A percentile compares a stretch with the other conserved stretches of the same genome.
phyloP scores from a whole-genome alignment of 129 eudicot genomes.

The Logfia minima region DNA sequence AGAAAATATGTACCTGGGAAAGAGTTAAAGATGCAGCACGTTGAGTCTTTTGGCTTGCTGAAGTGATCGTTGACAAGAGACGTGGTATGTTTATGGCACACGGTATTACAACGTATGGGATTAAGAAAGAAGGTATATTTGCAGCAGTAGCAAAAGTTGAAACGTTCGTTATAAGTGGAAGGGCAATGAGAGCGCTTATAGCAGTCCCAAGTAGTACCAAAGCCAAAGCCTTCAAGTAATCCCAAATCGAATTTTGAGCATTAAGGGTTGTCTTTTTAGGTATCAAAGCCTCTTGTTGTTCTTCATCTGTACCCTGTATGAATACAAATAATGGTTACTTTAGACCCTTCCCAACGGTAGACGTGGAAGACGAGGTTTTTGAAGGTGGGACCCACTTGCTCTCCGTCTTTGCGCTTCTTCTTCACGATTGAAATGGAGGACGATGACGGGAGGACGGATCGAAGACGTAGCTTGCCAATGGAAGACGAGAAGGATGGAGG shows the following conservation, averaged over 20 bases:
- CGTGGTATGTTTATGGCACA: slow-evolving; percentile 53
- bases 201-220: slow-evolving; percentile 46
- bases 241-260: slow-evolving; percentile 28
- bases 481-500: too few species aligned
- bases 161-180: slow-evolving; percentile 54
- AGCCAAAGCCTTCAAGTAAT: slow-evolving; percentile 40
- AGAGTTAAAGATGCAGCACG: slow-evolving; percentile 55
- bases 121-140: slow-evolving; percentile 53
- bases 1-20: slow-evolving; percentile 43
- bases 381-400: too few species aligned
- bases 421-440: too few species aligned
- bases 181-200: slow-evolving; percentile 37
- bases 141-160: slow-evolving; percentile 42
- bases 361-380: too few species aligned
- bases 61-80: slow-evolving; percentile 40
- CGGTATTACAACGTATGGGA: slow-evolving; percentile 65
- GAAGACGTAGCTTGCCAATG: too few species aligned
- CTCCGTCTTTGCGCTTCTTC: too few species aligned
- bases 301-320: slow-evolving; percentile 34
- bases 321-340: not conserved
- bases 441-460: too few species aligned
- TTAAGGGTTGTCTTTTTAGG: not conserved
- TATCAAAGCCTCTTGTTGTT: slow-evolving; percentile 43
- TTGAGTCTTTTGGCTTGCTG: slow-evolving; percentile 53
- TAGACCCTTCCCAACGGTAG: too few species aligned